These are phyloP conservation scores for Alternaria atra DNA, from an alignment of 2,329 filamentous ascomycete species.

Conservation along the genomic window DNA sequence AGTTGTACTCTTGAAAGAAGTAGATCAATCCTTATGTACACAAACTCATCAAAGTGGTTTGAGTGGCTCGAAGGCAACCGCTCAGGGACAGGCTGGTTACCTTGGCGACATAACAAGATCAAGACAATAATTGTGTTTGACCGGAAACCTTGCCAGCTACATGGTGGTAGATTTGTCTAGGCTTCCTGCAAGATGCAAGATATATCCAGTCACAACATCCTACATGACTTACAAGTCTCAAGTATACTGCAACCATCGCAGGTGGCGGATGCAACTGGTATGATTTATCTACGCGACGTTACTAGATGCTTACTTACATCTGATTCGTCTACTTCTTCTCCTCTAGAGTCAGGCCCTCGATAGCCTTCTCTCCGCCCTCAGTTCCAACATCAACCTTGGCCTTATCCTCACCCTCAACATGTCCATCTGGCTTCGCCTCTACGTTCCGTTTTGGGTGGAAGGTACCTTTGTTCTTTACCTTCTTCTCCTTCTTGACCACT, in stretches of 20 bases:
- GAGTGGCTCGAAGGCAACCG: not conserved
- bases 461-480: constrained; percentile 77
- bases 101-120: too few relatives aligned
- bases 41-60: not conserved
- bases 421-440: constrained; percentile 57
- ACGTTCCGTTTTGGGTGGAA: constrained; percentile 63
- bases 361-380: constrained; percentile 44
- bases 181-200: too few relatives aligned
- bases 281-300: not conserved
- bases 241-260: not conserved
- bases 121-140: too few relatives aligned
- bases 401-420: constrained; percentile 55
- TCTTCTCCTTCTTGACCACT: constrained; percentile 71
- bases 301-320: not conserved
- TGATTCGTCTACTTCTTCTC: constrained; percentile 33
- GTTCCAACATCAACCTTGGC: constrained; percentile 54
- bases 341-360: constrained; percentile 45
- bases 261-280: not conserved
- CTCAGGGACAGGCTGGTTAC: not conserved
- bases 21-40: not conserved
- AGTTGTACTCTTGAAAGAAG: constrained; percentile 13
- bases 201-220: not conserved
- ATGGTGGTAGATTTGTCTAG: not conserved
- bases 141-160: not conserved
- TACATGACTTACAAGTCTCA: not conserved